Percentiles rank a stretch among this genome's conserved stretches.
Conservation (phyloP, 2,329 filamentous ascomycete genomes). For the Nannizziopsis barbatae region DNA sequence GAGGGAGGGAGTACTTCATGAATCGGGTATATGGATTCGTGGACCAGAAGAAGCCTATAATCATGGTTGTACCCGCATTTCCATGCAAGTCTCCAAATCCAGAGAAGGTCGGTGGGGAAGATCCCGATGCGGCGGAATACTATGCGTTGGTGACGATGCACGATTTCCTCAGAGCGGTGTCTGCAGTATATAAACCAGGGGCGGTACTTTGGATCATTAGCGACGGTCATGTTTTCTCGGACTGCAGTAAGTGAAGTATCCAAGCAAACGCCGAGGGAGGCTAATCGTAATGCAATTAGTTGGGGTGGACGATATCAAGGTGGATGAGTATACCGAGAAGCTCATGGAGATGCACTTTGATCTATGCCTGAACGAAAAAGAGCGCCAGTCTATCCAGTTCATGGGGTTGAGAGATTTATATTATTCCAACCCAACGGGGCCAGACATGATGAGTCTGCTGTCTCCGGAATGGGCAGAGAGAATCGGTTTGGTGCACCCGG, state of each 20-base stretch:
- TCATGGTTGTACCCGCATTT: constrained; percentile 1
- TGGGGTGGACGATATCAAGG: constrained; percentile 4
- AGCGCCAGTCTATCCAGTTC: neutral
- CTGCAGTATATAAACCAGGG: neutral
- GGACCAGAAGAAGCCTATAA: neutral
- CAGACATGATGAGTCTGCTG: neutral
- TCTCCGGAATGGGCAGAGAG: neutral
- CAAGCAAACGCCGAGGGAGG: neutral
- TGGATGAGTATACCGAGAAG: constrained; percentile 2
- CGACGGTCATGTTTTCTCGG: constrained; percentile 4
- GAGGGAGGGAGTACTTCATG: constrained; percentile 2
- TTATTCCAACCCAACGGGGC: neutral
- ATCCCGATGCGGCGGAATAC: constrained; percentile 4
- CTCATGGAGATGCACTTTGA: constrained; percentile 5
- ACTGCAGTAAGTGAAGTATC: constrained; percentile 2
- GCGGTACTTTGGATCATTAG: constrained; percentile 4
- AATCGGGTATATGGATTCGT: constrained; percentile 3
- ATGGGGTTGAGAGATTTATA: constrained; percentile 1
- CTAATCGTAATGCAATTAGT: neutral
- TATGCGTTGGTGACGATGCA: neutral
- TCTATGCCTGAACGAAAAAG: neutral
- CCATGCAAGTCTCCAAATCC: constrained; percentile 6
- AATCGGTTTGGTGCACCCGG: neutral
- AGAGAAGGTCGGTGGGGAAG: neutral
- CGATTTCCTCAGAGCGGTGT: constrained; percentile 2